Conservation (phyloP, 768 basidiomycete species). For the Imleria badia region DNA sequence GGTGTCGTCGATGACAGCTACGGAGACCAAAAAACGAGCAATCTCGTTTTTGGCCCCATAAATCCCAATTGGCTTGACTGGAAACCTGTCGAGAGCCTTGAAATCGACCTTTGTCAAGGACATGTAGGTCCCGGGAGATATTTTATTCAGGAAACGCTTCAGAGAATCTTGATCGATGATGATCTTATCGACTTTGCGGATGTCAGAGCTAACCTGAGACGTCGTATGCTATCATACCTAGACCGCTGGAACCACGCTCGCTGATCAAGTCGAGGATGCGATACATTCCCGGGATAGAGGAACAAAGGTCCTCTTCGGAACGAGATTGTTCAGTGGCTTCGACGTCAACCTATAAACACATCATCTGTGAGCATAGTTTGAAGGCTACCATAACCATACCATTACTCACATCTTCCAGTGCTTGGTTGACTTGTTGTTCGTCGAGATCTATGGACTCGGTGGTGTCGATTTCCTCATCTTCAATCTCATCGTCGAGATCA, state of each 20-base stretch:
- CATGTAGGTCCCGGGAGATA: conserved; percentile 51
- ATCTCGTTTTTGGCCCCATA: conserved; percentile 58
- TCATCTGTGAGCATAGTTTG: neutral
- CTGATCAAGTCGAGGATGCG: conserved; percentile 53
- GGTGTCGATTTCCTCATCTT: conserved; percentile 14
- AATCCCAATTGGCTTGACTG: conserved; percentile 50
- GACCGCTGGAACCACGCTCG: conserved; percentile 49
- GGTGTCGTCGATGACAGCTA: conserved; percentile 36
- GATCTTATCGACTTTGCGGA: conserved; percentile 54
- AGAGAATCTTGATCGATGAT: conserved; percentile 57
- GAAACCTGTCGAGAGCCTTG: conserved; percentile 44
- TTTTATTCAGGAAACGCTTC: conserved; percentile 44
- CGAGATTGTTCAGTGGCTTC: conserved; percentile 9
- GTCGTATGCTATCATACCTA: conserved; percentile 38
- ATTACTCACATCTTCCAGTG: conserved; percentile 17
- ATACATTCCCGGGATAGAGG: conserved; percentile 45
- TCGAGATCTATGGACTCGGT: conserved; percentile 16
- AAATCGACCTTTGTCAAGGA: conserved; percentile 62
- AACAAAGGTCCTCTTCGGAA: conserved; percentile 23
- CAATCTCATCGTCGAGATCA: conserved; percentile 10
- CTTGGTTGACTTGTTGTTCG: conserved; percentile 6
- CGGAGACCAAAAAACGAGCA: conserved; percentile 42
- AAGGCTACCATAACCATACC: neutral
- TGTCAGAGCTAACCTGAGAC: neutral
- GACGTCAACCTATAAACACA: conserved; percentile 15